phyloP scores from a whole-genome alignment of 176 grass and related monocot genomes.

The Carex littledalei region DNA sequence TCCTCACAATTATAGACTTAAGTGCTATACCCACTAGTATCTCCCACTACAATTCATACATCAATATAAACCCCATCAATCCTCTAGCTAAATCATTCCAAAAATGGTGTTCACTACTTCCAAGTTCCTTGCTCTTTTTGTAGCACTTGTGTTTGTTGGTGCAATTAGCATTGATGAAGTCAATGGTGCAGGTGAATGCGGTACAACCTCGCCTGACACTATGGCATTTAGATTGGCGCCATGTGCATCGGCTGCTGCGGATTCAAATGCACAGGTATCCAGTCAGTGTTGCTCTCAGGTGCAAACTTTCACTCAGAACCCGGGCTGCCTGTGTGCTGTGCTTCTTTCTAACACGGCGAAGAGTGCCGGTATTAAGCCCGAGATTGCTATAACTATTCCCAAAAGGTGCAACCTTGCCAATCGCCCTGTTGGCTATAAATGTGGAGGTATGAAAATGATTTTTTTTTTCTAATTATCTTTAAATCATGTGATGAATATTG shows the following conservation, averaged over 20 bases:
- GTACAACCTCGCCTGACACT: slow-evolving; percentile 33
- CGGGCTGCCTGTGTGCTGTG: slow-evolving; percentile 67
- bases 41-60: slow-evolving; percentile 3
- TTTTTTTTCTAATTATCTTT: background rate
- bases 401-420: slow-evolving; percentile 73
- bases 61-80: slow-evolving; percentile 14
- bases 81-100: background rate
- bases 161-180: slow-evolving; percentile 12
- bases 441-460: slow-evolving; percentile 41
- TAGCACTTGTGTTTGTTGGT: slow-evolving; percentile 29
- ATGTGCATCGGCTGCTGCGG: slow-evolving; percentile 52
- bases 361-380: slow-evolving; percentile 55
- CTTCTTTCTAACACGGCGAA: slow-evolving; percentile 71
- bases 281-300: slow-evolving; percentile 60
- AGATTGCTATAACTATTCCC: slow-evolving; percentile 67
- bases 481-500: background rate
- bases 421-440: slow-evolving; percentile 80
- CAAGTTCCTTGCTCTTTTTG: slow-evolving; percentile 37
- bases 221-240: slow-evolving; percentile 56
- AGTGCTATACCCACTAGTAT: slow-evolving; percentile 12
- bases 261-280: slow-evolving; percentile 37
- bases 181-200: slow-evolving; percentile 62
- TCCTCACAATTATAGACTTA: background rate
- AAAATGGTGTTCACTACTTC: slow-evolving; percentile 32
- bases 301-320: slow-evolving; percentile 41